phyloP scores from a whole-genome alignment of 1,284 basidiomycete genomes.

The Meira nashicola region DNA sequence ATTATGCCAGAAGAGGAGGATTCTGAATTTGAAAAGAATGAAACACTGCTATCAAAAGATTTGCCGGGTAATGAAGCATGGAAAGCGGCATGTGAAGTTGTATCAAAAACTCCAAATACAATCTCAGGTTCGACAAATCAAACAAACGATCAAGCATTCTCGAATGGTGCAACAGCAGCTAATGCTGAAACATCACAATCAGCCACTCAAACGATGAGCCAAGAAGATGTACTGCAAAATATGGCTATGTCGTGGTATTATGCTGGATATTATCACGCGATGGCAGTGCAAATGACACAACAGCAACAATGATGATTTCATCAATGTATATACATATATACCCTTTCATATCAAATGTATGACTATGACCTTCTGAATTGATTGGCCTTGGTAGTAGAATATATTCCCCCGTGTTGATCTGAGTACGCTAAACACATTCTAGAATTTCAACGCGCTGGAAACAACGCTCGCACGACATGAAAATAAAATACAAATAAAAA shows the following conservation, averaged over 20 bases:
- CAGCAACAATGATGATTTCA: too few relatives aligned
- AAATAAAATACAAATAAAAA: too few relatives aligned
- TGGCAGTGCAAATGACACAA: background rate
- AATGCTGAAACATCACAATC: background rate
- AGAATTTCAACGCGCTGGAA: too few relatives aligned
- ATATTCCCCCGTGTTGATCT: too few relatives aligned
- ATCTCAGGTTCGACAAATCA: background rate
- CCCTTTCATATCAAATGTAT: too few relatives aligned
- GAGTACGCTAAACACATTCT: too few relatives aligned
- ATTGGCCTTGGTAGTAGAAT: too few relatives aligned
- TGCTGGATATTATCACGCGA: conserved; percentile 20
- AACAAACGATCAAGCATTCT: background rate
- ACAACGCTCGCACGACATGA: too few relatives aligned
- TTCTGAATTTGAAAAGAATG: background rate
- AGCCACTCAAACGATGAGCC: background rate
- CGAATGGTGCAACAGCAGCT: background rate
- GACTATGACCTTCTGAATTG: too few relatives aligned
- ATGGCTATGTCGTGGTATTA: conserved; percentile 18
- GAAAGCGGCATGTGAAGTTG: conserved; percentile 13
- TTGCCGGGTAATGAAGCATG: conserved; percentile 10
- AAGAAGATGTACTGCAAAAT: conserved; percentile 11
- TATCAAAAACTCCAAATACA: conserved; percentile 11
- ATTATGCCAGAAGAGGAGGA: conserved; percentile 7
- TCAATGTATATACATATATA: too few relatives aligned
- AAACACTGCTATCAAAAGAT: conserved; percentile 8